A percentile compares a stretch with the other conserved stretches of the same genome.
These are phyloP conservation scores for Acacia pycnantha DNA, from an alignment of 331 rosid genomes.

Conservation along the genomic window DNA sequence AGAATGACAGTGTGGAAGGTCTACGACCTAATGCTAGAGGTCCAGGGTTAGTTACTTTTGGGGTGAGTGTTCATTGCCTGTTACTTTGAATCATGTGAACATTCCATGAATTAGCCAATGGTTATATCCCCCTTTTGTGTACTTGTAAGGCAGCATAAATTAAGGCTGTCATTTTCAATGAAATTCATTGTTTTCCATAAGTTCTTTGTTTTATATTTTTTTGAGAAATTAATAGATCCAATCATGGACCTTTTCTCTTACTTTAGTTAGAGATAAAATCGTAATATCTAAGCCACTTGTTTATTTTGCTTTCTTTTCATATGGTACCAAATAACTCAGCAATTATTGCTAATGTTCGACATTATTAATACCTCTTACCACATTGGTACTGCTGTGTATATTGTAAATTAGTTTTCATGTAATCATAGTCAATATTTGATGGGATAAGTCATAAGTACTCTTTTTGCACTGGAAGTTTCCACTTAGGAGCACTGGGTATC, in stretches of 20 bases:
- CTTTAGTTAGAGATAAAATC: not conserved
- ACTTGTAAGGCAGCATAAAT: not conserved
- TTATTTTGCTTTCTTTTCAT: not conserved
- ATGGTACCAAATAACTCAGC: no score
- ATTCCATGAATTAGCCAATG: conserved; percentile 7
- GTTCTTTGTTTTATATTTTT: not conserved
- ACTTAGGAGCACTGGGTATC: no score
- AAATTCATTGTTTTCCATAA: not conserved
- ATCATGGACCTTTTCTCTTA: not conserved
- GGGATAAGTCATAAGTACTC: no score
- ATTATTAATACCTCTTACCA: not conserved
- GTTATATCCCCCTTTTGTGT: not conserved
- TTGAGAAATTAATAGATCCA: not conserved
- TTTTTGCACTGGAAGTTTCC: no score
- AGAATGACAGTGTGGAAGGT: conserved; percentile 97
- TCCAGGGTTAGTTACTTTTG: conserved; percentile 98
- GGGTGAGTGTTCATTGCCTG: conserved; percentile 69
- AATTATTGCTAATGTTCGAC: not conserved
- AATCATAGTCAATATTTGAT: no score
- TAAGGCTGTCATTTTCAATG: not conserved
- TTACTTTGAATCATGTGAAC: not conserved
- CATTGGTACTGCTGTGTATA: no score
- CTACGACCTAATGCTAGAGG: conserved; percentile 97
- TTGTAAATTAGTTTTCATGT: no score
- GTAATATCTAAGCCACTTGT: not conserved